Percentiles rank a stretch among this genome's conserved stretches.
phyloP scores from a whole-genome alignment of 805 yeast species.

The Ogataea paraovalis region DNA sequence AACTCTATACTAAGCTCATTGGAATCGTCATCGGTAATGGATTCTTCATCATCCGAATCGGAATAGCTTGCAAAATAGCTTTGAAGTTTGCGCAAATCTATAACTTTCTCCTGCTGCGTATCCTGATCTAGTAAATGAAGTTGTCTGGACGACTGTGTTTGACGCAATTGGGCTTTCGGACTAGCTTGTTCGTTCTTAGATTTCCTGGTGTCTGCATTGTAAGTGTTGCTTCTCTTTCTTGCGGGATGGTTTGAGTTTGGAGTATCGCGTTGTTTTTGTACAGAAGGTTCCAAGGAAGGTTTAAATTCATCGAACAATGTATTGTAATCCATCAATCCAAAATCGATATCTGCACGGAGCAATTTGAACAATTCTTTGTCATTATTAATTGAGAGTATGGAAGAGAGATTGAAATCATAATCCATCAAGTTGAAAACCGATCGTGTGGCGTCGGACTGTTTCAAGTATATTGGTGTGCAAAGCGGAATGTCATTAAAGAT shows the following conservation, averaged over 20 bases:
- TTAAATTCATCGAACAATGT: slow-evolving; percentile 22
- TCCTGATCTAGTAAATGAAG: slow-evolving; percentile 22
- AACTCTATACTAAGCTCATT: background rate
- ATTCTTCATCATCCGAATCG: slow-evolving; percentile 21
- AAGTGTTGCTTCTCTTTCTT: slow-evolving; percentile 29
- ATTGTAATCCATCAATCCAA: slow-evolving; percentile 25
- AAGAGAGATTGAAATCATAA: slow-evolving; percentile 30
- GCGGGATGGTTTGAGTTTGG: slow-evolving; percentile 4
- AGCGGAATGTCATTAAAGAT: slow-evolving; percentile 39
- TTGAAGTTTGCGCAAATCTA: slow-evolving; percentile 28
- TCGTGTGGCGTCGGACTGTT: slow-evolving; percentile 22
- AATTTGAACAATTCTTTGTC: slow-evolving; percentile 26
- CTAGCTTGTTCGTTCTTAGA: slow-evolving; percentile 6
- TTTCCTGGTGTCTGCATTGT: slow-evolving; percentile 18
- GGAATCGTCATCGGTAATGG: slow-evolving; percentile 1
- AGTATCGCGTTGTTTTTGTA: background rate
- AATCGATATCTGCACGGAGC: slow-evolving; percentile 24
- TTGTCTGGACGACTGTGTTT: slow-evolving; percentile 28
- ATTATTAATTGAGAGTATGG: slow-evolving; percentile 21
- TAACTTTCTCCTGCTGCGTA: slow-evolving; percentile 19
- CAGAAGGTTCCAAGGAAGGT: background rate
- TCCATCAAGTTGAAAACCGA: slow-evolving; percentile 29
- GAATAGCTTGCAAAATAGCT: slow-evolving; percentile 28
- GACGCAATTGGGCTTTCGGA: slow-evolving; percentile 14
- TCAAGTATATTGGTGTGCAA: slow-evolving; percentile 31